phyloP scores from a whole-genome alignment of 225 moss, liverwort and hornwort species.

The Polytrichum commune region DNA sequence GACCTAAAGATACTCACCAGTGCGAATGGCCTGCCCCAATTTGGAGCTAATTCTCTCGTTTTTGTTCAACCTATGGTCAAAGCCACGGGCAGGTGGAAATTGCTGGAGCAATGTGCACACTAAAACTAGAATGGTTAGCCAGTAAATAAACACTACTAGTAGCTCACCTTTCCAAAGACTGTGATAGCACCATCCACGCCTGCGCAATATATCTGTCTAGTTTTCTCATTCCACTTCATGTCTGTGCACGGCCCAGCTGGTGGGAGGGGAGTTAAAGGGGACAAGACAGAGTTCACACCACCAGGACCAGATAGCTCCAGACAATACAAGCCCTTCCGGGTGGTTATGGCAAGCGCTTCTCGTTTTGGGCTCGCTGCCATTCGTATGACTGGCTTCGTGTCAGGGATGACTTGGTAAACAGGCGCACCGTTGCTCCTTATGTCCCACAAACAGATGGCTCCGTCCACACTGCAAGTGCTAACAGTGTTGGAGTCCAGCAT shows the following conservation, averaged over 20 bases:
- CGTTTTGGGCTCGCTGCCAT: constrained; percentile 41
- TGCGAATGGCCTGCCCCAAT: too few relatives aligned
- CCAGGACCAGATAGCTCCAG: constrained; percentile 52
- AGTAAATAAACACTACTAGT: constrained; percentile 10
- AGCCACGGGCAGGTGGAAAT: too few relatives aligned
- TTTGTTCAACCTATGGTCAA: too few relatives aligned
- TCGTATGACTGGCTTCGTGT: constrained; percentile 45
- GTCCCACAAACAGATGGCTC: constrained; percentile 57
- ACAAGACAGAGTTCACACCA: constrained; percentile 39
- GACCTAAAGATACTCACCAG: too few relatives aligned
- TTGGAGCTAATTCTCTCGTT: too few relatives aligned
- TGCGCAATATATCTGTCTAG: constrained; percentile 56
- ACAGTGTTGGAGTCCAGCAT: constrained; percentile 61
- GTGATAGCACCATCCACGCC: constrained; percentile 60
- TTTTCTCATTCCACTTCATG: constrained; percentile 67
- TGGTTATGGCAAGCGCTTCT: constrained; percentile 48
- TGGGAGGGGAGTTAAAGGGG: constrained; percentile 57
- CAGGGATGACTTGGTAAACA: constrained; percentile 45
- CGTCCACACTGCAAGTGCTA: constrained; percentile 50
- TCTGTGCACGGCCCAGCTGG: constrained; percentile 64
- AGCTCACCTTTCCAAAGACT: constrained; percentile 44
- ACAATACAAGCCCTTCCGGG: constrained; percentile 57
- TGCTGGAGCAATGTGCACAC: background rate
- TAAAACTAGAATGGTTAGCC: background rate
- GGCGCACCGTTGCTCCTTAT: constrained; percentile 38